Base-by-base conservation (phyloP, 768 basidiomycete genomes). In the Phaeotremella skinneri region DNA sequence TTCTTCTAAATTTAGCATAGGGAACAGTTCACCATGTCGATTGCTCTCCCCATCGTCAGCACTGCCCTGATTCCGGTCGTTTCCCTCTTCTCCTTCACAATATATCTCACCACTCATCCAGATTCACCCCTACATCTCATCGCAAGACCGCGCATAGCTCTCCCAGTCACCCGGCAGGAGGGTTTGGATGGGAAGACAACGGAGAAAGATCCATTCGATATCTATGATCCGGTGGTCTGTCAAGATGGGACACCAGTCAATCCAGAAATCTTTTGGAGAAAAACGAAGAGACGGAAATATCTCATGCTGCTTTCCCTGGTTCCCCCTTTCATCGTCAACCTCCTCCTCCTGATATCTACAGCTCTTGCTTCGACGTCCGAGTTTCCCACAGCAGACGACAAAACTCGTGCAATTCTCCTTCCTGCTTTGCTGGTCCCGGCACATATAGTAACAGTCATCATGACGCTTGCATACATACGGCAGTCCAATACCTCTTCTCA, bases 381-480 rank as follows among this genome's bases (percentile, higher is more conserved):
- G 9, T 31, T 23, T 11, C 17, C 14, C 6, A 47, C 45, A 13
- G 25, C 26, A 9, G 64, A 66, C 5, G 56, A 42, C 14, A 54
- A 41, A 25, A 61, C 45, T 13, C 20, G 57, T 34, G 59, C 59
- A 25, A 56, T 66, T 16, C 30, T 66, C 17, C 55, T 64, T 3
- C 67, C 72, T 16, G 52, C 61, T 3, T 54, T 72, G 5, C 51
- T 72, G 14, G 45, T 72, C 4, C 64, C 71, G 1, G 56, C 68
- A 0, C 71, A 75, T 39, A 2, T 66, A 6, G 51, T 70, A 50
- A 63, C 64, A 11, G 4, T 86, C 27, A 61, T 81, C 14, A 63
- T 91, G 21, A 77, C 84, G 2, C 77, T 77, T 25, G 79, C 79
- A 37, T 83, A 87, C 9, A 72, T 89, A 23, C 66, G 74, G 34